A percentile compares a stretch with the other conserved stretches of the same genome.
Evolutionary conservation across 352 stramenopile genomes (phyloP).

Genomic region (Globisporangium polare): DNA sequence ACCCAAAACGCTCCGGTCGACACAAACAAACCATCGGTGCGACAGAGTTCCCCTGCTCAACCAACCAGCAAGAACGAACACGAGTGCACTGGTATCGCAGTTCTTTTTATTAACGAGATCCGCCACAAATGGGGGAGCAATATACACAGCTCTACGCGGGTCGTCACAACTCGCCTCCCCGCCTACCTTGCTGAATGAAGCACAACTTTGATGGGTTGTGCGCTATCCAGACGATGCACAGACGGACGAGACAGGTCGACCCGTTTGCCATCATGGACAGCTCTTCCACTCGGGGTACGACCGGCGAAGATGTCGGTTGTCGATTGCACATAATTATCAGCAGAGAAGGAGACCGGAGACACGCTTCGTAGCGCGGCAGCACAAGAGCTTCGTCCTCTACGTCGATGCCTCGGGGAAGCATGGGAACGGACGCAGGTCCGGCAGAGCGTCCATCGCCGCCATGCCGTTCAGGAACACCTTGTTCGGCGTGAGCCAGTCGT

Average conservation of each 20-base stretch:
- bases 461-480: constrained; percentile 57
- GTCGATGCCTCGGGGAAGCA: constrained; percentile 32
- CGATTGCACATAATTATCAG: constrained; percentile 6
- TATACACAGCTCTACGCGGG: background rate
- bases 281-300: background rate
- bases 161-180: too few relatives aligned
- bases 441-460: constrained; percentile 40
- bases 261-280: background rate
- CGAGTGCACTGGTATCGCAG: background rate
- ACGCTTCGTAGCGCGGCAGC: background rate
- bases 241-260: background rate
- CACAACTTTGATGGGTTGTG: background rate
- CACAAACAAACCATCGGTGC: too few relatives aligned
- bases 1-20: too few relatives aligned
- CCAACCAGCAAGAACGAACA: too few relatives aligned
- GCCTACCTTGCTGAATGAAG: background rate
- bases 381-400: background rate
- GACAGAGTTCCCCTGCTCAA: too few relatives aligned
- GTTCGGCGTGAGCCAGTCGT: constrained; percentile 73
- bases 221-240: background rate
- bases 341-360: background rate
- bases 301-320: background rate
- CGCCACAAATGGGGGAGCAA: background rate
- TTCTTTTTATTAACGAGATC: background rate
- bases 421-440: constrained; percentile 62